Conservation (phyloP, 2,329 filamentous ascomycete species). For the Didymella glomerata region DNA sequence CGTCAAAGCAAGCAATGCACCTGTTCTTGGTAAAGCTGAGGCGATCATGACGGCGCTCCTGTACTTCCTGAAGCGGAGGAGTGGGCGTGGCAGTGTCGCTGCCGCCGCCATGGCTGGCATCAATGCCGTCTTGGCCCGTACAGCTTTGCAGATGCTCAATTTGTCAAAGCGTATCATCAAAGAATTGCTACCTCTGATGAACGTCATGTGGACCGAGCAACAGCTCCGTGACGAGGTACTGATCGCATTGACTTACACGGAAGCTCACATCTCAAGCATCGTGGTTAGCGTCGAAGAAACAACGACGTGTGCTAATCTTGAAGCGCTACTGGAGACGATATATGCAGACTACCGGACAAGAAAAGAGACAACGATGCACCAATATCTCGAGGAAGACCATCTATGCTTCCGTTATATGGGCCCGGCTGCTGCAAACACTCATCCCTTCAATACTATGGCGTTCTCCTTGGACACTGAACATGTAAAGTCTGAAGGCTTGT, state of each 20-base stretch:
- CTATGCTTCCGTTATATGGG: conserved; percentile 61
- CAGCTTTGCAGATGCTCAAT: conserved; percentile 72
- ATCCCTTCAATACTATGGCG: conserved; percentile 40
- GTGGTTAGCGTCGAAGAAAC: conserved; percentile 38
- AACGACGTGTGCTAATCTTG: conserved; percentile 56
- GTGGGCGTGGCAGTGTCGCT: conserved; percentile 72
- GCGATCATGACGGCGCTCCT: conserved; percentile 66
- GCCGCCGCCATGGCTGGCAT: conserved; percentile 78
- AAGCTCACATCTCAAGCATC: conserved; percentile 51
- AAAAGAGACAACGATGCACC: conserved; percentile 59
- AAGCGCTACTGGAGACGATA: conserved; percentile 74
- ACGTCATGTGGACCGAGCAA: conserved; percentile 72
- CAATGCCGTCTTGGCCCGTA: conserved; percentile 72
- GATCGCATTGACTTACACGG: conserved; percentile 71
- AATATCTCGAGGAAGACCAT: conserved; percentile 76
- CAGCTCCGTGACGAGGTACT: conserved; percentile 78
- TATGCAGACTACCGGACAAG: conserved; percentile 80
- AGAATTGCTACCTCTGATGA: conserved; percentile 74
- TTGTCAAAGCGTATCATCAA: conserved; percentile 68
- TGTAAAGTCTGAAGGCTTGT: conserved; percentile 42
- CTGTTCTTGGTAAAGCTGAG: conserved; percentile 65
- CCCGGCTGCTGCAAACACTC: conserved; percentile 38
- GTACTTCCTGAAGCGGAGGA: conserved; percentile 68
- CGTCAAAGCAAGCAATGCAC: conserved; percentile 72
- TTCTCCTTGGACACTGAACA: conserved; percentile 48